phyloP scores from a whole-genome alignment of 2,329 filamentous ascomycete species.

The Chaetomiaceae sp. region DNA sequence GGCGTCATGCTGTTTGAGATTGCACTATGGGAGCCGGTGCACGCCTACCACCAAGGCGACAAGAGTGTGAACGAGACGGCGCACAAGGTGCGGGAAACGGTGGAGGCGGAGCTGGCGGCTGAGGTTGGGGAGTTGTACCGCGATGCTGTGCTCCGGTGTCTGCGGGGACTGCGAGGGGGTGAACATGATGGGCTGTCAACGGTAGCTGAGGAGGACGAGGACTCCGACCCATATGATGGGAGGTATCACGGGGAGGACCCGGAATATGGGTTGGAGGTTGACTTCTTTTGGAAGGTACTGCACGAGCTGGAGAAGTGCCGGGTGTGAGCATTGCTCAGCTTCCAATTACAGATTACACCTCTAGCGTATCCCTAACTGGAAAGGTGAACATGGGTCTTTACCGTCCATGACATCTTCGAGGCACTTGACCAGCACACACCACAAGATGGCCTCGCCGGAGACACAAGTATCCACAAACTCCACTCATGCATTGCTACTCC shows the following conservation, averaged over 20 bases:
- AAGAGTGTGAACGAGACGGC: neutral
- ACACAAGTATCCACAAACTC: too few relatives aligned
- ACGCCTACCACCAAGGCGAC: neutral
- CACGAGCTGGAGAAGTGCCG: constrained; percentile 1
- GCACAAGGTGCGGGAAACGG: neutral
- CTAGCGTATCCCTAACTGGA: too few relatives aligned
- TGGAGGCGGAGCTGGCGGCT: neutral
- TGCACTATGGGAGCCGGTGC: neutral
- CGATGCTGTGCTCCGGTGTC: neutral
- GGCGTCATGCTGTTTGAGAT: neutral
- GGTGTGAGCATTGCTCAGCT: too few relatives aligned
- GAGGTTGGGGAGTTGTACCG: neutral
- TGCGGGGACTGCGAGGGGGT: neutral
- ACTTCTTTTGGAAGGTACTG: constrained; percentile 5
- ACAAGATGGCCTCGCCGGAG: too few relatives aligned
- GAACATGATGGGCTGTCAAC: neutral
- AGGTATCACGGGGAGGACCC: constrained; percentile 1
- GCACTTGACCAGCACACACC: too few relatives aligned
- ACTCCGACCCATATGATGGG: neutral
- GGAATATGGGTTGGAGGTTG: neutral
- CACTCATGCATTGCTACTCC: too few relatives aligned
- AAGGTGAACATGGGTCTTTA: too few relatives aligned
- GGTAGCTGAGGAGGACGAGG: too few relatives aligned
- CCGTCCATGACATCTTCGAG: too few relatives aligned
- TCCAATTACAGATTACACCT: too few relatives aligned